Evolutionary conservation across 2,329 filamentous ascomycete species (phyloP).

Genomic region (Ophiognomonia clavigignenti-juglandacearum): DNA sequence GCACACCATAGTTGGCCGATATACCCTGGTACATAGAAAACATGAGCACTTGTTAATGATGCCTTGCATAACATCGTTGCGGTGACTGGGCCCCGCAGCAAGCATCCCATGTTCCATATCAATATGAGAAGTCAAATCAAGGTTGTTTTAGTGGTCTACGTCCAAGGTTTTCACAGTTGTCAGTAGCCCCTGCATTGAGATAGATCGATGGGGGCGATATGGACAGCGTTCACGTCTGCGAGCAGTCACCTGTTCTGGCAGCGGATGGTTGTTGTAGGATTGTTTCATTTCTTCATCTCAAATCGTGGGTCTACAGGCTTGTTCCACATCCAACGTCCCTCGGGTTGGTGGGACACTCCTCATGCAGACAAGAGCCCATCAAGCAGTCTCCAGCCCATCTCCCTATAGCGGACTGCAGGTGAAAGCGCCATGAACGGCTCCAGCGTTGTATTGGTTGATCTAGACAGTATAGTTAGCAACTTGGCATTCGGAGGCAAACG

Average conservation of each 20-base stretch:
- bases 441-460: conserved; percentile 14
- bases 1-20: too few species aligned
- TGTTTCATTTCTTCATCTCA: not conserved
- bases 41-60: too few species aligned
- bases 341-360: too few species aligned
- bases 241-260: too few species aligned
- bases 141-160: not conserved
- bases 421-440: conserved; percentile 15
- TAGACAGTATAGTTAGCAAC: not conserved
- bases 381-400: not conserved
- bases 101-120: not conserved
- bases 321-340: not conserved
- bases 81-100: too few species aligned
- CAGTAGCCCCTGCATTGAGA: not conserved
- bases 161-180: not conserved
- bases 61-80: too few species aligned
- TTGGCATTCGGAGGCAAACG: too few species aligned
- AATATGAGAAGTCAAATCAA: not conserved
- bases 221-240: not conserved
- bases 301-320: not conserved
- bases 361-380: too few species aligned
- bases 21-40: too few species aligned
- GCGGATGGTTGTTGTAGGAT: not conserved
- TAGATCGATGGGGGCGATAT: not conserved
- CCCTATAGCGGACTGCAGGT: conserved; percentile 9